These are phyloP conservation scores for Populus hybrid DNA, from an alignment of 441 rosid species.

Conservation along the genomic window DNA sequence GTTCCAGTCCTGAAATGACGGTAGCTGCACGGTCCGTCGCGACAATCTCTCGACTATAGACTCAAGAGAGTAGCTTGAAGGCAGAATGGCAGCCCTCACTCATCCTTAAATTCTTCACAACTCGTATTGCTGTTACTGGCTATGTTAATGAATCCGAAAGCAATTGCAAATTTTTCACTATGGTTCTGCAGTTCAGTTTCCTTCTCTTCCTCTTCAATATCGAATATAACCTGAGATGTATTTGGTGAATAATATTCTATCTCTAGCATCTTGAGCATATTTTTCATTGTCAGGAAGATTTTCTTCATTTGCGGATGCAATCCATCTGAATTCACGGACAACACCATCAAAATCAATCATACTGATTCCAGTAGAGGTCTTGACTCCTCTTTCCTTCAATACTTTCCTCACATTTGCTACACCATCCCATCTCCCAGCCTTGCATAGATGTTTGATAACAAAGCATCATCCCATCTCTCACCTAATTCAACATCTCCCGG, in stretches of 20 bases:
- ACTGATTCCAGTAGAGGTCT: conserved; percentile 60
- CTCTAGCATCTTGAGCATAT: conserved; percentile 40
- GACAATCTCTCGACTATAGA: conserved; percentile 21
- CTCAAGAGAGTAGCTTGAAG: conserved; percentile 43
- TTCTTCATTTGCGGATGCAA: conserved; percentile 40
- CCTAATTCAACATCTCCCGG: conserved; percentile 51
- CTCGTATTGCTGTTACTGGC: conserved; percentile 46
- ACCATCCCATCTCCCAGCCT: conserved; percentile 51
- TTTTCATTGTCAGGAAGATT: conserved; percentile 39
- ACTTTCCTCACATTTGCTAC: conserved; percentile 42
- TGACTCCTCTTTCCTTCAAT: conserved; percentile 44
- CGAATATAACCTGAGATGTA: conserved; percentile 50
- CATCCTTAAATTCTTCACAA: conserved; percentile 55
- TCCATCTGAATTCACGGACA: conserved; percentile 49
- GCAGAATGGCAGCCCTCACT: conserved; percentile 42
- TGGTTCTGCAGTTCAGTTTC: conserved; percentile 43
- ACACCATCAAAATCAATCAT: conserved; percentile 51
- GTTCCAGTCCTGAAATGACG: conserved; percentile 48
- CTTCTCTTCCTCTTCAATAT: conserved; percentile 64
- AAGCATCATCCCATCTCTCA: conserved; percentile 51
- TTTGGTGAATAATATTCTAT: conserved; percentile 59
- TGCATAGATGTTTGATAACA: conserved; percentile 66
- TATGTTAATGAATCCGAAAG: conserved; percentile 58
- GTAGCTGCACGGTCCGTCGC: conserved; percentile 34
- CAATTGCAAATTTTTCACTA: conserved; percentile 63